A percentile compares a stretch with the other conserved stretches of the same genome.
These are phyloP conservation scores for Podila horticola DNA, from an alignment of 192 early-diverging fungal genomes.

Conservation along the genomic window DNA sequence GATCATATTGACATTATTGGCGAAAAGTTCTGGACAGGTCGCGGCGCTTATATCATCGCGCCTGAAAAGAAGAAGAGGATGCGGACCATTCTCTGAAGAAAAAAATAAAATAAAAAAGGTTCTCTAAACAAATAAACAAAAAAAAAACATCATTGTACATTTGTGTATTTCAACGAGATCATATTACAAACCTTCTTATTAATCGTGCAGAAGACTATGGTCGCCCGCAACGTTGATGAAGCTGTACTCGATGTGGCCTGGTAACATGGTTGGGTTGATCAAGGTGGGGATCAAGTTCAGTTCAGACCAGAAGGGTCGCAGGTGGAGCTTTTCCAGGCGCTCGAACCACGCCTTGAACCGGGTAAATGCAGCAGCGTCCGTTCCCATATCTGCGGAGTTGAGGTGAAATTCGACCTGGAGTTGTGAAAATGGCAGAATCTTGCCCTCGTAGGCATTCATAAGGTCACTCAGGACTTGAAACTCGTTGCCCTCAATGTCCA, in stretches of 20 bases:
- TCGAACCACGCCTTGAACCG: conserved; percentile 12
- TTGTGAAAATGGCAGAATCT: conserved; percentile 11
- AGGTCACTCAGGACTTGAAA: not conserved
- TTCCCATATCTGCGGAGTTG: not conserved
- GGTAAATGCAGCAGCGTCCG: not conserved
- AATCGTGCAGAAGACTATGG: conserved; percentile 2
- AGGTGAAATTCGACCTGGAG: conserved; percentile 13
- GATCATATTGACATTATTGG: conserved; percentile 80
- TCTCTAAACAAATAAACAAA: not conserved
- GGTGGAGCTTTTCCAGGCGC: not conserved
- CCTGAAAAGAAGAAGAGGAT: conserved; percentile 44
- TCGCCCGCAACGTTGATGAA: conserved; percentile 10
- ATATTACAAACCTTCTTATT: not conserved
- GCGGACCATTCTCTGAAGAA: not conserved
- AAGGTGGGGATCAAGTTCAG: conserved; percentile 7
- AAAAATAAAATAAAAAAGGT: not conserved
- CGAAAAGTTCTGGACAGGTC: conserved; percentile 76
- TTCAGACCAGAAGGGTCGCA: conserved; percentile 21
- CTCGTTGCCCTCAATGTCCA: conserved; percentile 19
- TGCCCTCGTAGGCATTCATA: not conserved
- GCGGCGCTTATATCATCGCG: conserved; percentile 46
- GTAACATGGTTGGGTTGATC: too few species aligned
- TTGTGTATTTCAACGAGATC: too few species aligned
- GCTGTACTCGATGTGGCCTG: conserved; percentile 5
- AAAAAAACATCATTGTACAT: not conserved